Base-by-base conservation (phyloP, 139 green algal genomes). In the Micractinium sp. region DNA sequence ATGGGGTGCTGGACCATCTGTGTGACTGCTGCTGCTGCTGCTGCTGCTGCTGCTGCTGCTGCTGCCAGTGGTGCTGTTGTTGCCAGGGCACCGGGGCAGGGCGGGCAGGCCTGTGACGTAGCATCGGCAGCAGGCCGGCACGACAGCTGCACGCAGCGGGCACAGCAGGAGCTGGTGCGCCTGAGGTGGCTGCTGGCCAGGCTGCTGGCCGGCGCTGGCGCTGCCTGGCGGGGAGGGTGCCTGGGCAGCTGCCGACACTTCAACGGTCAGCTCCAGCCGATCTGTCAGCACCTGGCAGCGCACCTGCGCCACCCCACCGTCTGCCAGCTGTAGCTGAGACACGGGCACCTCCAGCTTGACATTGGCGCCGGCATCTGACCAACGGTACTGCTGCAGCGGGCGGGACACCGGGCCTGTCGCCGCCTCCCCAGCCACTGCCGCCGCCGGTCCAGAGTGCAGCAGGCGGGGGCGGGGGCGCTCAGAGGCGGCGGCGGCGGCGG, bases 371-470 rank as follows among this genome's bases (percentile, higher is more conserved):
- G 56, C 76, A 35, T 89, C 86, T 27, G 35, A 33, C 86, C 86
- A 89, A 36, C 60, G 25, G 60, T 89, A 89, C 23, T 71, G 74
- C 23, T 89, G 86, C 75, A 89, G 15, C 7, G 71, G 86, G 35
- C 27, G 56, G 12, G 5, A 35, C 2, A 18, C 5, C 5, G 33
- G 60, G 1, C 7, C n/a, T 20, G 20, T 18, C 31, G 71, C 22
- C 29, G 35, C 15, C 22, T 0, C 33, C 14, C 23, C 56, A 33
- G 53, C n/a, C 33, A 14, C 53, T 18, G 19, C 39, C 2, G 39
- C 82, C 12, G 69, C 29, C 3, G 20, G 13, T 19, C 39, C 41
- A 3, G 39, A 9, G 38, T n/a, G 13, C 73, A 67, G 85, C 73
- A 88, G 73, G 19, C 27, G 85, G 0, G 33, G 83, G n/a, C 56